Base-by-base conservation (phyloP, 2,329 filamentous ascomycete genomes). In the Sporothrix schenckii region DNA sequence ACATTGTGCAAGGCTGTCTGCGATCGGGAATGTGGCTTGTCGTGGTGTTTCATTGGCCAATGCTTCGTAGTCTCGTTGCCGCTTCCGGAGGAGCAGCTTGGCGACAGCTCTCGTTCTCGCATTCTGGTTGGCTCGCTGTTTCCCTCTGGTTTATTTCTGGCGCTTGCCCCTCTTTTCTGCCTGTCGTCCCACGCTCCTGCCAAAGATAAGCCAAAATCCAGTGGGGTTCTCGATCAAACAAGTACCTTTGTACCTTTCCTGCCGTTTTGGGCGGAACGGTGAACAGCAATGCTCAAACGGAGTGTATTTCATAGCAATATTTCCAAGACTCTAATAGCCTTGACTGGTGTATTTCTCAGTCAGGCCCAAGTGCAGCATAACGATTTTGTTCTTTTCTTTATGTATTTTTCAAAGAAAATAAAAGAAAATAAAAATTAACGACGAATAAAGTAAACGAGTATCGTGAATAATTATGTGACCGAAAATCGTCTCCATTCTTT, bases 1-100 rank as follows among this genome's bases (percentile, higher is more conserved):
- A 69, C 67, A 69, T 3, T 30, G 10, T 63, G 30, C 67, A 63
- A 69, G 67, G 67, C 67, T 69, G 67, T 13, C 34, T n/a, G 34
- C 2, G 30, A 41, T 60, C 24, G n/a, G 27, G 44, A 61, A 27
- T 69, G 67, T 69, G 67, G 67, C 67, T 52, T 52, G 47, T 7
- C 21, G 53, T 2, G 21, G 0, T 13, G 4, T 21, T 13, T 69
- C 5, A 69, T 69, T 69, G 54, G 67, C 19, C 67, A 69, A 61
- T 61, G 10, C 53, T 24, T 44, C 34, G 11, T 50, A 13, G 54
- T 13, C 27, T 13, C 49, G n/a, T n/a, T 58, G 39, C 66, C 52
- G 50, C 39, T 56, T 68, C 39, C 16, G 50, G 66, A 52, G 34
- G 41, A 21, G 54, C 54, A 39, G 54, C 14, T 39, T 30, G 19